Conservation (phyloP, 2,329 filamentous ascomycete species). For the Gaeumannomyces tritici region DNA sequence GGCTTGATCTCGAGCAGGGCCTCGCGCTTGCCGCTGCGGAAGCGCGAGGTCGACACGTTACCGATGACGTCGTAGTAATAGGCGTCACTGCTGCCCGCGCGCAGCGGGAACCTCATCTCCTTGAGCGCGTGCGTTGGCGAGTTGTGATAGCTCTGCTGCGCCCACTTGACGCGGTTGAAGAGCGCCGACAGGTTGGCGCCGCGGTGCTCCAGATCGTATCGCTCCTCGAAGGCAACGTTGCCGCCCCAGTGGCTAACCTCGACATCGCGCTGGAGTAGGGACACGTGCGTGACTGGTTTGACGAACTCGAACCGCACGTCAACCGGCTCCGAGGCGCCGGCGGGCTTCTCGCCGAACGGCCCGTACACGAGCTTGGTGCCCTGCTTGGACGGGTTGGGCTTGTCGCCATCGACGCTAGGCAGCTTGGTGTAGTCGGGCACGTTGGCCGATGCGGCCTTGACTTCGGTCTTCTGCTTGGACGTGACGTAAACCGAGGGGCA, state of each 20-base stretch:
- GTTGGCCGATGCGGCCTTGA: conserved; percentile 73
- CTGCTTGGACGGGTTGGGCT: conserved; percentile 63
- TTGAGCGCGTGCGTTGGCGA: conserved; percentile 70
- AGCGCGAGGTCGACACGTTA: conserved; percentile 90
- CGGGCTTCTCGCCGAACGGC: conserved; percentile 74
- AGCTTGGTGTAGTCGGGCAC: conserved; percentile 81
- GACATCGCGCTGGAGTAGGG: conserved; percentile 75
- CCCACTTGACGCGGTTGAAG: conserved; percentile 72
- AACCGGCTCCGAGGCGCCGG: conserved; percentile 63
- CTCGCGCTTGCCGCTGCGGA: conserved; percentile 67
- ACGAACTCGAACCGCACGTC: conserved; percentile 90
- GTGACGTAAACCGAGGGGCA: conserved; percentile 75
- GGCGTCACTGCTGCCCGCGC: conserved; percentile 69
- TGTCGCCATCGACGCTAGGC: conserved; percentile 50
- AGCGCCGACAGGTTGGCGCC: conserved; percentile 67
- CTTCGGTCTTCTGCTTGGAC: conserved; percentile 90
- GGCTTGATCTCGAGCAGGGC: conserved; percentile 86
- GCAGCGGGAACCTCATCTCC: conserved; percentile 71
- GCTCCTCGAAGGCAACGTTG: conserved; percentile 90
- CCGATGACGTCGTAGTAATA: conserved; percentile 97
- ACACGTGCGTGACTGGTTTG: conserved; percentile 75
- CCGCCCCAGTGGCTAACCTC: conserved; percentile 98
- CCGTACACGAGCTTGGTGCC: conserved; percentile 85
- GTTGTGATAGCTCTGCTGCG: conserved; percentile 64
- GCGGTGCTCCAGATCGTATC: conserved; percentile 79